Conservation (phyloP, 495 filamentous ascomycete genomes). For the Cercophora scortea region DNA sequence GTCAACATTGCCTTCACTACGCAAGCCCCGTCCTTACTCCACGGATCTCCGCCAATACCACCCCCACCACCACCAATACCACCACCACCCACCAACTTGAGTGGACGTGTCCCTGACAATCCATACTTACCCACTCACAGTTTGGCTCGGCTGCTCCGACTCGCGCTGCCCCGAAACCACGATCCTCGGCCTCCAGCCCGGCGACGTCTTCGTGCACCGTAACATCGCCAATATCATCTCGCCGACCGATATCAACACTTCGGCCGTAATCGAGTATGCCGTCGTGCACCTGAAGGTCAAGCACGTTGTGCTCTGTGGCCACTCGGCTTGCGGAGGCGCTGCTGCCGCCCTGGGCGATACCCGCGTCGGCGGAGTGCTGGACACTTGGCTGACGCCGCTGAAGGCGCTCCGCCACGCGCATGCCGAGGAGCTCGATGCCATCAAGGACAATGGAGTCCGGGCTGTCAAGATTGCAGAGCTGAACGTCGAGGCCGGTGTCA, state of each 20-base stretch:
- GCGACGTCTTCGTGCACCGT: constrained; percentile 88
- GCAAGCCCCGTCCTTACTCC: neutral
- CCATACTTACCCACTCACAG: constrained; percentile 14
- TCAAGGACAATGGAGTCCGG: constrained; percentile 40
- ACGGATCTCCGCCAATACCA: neutral
- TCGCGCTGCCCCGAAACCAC: constrained; percentile 83
- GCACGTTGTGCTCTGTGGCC: constrained; percentile 79
- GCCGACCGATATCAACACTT: constrained; percentile 65
- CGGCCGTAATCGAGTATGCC: constrained; percentile 77
- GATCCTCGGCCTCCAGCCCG: constrained; percentile 69
- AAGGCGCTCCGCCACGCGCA: constrained; percentile 51
- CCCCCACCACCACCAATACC: neutral
- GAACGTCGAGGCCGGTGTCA: constrained; percentile 61
- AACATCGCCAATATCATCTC: constrained; percentile 90
- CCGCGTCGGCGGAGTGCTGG: constrained; percentile 65
- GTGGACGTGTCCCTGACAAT: neutral
- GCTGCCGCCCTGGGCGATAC: constrained; percentile 58
- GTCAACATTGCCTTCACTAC: neutral
- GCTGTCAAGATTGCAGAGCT: constrained; percentile 54
- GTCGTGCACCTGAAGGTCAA: constrained; percentile 67
- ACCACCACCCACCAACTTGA: neutral
- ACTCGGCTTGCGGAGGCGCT: constrained; percentile 75
- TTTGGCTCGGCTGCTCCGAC: constrained; percentile 93
- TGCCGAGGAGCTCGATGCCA: constrained; percentile 42
- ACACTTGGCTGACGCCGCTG: constrained; percentile 73